These are phyloP conservation scores for Aspergillus carbonarius DNA, from an alignment of 2,329 filamentous ascomycete genomes.

Conservation along the genomic window DNA sequence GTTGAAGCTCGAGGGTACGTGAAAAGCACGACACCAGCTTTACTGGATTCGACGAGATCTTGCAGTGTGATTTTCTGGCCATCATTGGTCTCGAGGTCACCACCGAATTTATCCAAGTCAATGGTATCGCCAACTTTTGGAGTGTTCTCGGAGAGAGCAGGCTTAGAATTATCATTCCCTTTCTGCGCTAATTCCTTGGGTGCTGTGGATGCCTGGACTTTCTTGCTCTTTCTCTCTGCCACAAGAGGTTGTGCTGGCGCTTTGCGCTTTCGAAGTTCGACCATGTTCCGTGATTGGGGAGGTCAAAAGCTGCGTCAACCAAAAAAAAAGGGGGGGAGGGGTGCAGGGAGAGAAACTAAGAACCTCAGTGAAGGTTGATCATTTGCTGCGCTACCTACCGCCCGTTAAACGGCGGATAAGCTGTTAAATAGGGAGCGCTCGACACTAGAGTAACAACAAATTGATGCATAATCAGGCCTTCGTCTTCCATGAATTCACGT, in stretches of 20 bases:
- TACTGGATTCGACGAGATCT: slow-evolving; percentile 77
- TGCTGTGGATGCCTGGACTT: slow-evolving; percentile 30
- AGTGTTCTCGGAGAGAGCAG: slow-evolving; percentile 15
- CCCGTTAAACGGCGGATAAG: background rate
- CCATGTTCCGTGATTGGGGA: slow-evolving; percentile 28
- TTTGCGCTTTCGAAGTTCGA: slow-evolving; percentile 65
- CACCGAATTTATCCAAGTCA: slow-evolving; percentile 56
- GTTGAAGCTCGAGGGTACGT: slow-evolving; percentile 96
- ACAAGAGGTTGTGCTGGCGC: slow-evolving; percentile 49
- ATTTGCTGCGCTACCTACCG: background rate
- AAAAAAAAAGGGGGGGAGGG: background rate
- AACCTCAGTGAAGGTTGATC: background rate
- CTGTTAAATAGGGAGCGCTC: background rate
- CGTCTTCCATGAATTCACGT: too few species aligned
- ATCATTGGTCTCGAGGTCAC: slow-evolving; percentile 80
- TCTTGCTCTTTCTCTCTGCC: slow-evolving; percentile 30
- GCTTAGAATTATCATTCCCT: slow-evolving; percentile 19
- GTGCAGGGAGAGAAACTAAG: background rate
- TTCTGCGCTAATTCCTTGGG: slow-evolving; percentile 35
- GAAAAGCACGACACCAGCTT: slow-evolving; percentile 84
- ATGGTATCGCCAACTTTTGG: slow-evolving; percentile 53
- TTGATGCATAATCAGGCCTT: background rate
- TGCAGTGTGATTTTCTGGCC: slow-evolving; percentile 77
- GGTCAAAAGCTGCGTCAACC: background rate
- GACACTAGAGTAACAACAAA: background rate